A percentile compares a stretch with the other conserved stretches of the same genome.
These are phyloP conservation scores for Pythium aphanidermatum DNA, from an alignment of 352 stramenopile genomes.

Conservation along the genomic window DNA sequence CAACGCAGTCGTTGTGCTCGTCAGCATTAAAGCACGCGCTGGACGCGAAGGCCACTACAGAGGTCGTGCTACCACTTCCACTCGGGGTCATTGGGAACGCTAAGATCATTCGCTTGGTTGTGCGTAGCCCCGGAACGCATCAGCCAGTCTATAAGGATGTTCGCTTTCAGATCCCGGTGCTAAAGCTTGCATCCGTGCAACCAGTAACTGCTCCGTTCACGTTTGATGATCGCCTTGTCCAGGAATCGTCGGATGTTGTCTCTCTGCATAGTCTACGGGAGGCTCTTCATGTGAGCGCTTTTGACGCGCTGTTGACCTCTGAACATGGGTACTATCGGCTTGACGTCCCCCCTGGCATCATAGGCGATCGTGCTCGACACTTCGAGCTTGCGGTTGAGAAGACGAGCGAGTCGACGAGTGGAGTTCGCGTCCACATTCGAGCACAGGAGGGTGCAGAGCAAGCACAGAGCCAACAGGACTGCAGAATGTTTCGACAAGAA, in stretches of 20 bases:
- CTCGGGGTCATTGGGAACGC: constrained; percentile 4
- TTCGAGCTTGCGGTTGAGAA: constrained; percentile 1
- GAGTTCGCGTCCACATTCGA: background rate
- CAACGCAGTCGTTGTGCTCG: too few species aligned
- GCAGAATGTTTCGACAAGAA: constrained; percentile 1
- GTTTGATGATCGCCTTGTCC: background rate
- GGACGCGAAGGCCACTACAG: background rate
- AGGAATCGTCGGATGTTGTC: constrained; percentile 21
- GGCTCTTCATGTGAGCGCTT: constrained; percentile 40
- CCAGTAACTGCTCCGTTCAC: constrained; percentile 5
- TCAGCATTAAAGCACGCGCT: constrained; percentile 1
- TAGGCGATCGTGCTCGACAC: background rate
- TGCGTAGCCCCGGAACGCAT: constrained; percentile 57
- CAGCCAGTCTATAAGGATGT: constrained; percentile 43
- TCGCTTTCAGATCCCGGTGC: constrained; percentile 35
- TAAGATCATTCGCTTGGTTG: constrained; percentile 27
- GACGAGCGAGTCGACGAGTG: constrained; percentile 1
- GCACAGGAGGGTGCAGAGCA: background rate
- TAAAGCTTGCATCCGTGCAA: constrained; percentile 33
- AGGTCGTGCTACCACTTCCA: constrained; percentile 26
- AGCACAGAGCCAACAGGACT: background rate
- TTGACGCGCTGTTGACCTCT: constrained; percentile 44
- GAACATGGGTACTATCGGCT: constrained; percentile 47
- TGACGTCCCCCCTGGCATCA: background rate
- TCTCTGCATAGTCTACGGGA: constrained; percentile 35